Conservation (phyloP, 805 yeast genomes). For the Candida vartiovaarae region DNA sequence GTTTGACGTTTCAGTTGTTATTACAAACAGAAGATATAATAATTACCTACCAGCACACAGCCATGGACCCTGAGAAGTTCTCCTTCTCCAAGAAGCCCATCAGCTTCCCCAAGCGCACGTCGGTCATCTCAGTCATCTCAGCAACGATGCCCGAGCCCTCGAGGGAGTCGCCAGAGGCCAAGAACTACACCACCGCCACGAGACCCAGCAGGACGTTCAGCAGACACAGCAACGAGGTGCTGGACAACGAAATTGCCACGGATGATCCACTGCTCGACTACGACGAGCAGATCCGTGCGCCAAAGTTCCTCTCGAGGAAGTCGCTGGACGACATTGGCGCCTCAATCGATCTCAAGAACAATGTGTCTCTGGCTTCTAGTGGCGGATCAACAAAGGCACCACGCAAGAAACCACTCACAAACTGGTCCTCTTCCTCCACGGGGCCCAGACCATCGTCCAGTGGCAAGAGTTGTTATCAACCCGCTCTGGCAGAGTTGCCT, state of each 20-base stretch:
- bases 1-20: too few species aligned
- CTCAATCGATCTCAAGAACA: background rate
- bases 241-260: slow-evolving; percentile 10
- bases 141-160: slow-evolving; percentile 13
- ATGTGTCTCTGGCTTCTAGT: too few species aligned
- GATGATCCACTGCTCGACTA: slow-evolving; percentile 23
- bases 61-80: slow-evolving; percentile 14
- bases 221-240: slow-evolving; percentile 1
- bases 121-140: slow-evolving; percentile 14
- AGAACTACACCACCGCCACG: background rate
- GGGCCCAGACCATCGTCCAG: too few species aligned
- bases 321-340: slow-evolving; percentile 10
- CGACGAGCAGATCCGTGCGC: slow-evolving; percentile 24
- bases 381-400: background rate
- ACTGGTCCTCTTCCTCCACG: background rate
- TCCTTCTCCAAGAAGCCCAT: slow-evolving; percentile 24
- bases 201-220: slow-evolving; percentile 3
- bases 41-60: too few species aligned
- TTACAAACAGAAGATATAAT: too few species aligned
- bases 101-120: slow-evolving; percentile 10
- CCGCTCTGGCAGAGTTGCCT: slow-evolving; percentile 17
- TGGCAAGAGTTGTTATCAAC: slow-evolving; percentile 10
- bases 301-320: slow-evolving; percentile 17
- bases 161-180: slow-evolving; percentile 1
- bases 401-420: background rate